Percentiles rank a stretch among this genome's conserved stretches.
Conservation (phyloP, 2,329 filamentous ascomycete species). For the Dactylella cylindrospora region DNA sequence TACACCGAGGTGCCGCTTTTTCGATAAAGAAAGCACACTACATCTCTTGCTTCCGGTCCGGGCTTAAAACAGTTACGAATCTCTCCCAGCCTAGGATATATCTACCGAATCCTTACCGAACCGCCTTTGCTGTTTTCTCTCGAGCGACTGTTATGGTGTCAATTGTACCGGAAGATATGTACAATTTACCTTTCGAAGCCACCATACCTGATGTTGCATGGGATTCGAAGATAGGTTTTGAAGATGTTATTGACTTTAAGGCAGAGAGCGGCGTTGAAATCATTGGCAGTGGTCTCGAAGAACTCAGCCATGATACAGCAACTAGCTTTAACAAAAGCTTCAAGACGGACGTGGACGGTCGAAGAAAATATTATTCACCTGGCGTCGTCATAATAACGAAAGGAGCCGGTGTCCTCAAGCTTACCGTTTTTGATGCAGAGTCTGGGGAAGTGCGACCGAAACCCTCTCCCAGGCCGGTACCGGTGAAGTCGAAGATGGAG, state of each 20-base stretch:
- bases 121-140: slow-evolving; percentile 79
- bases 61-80: slow-evolving; percentile 46
- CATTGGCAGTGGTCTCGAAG: slow-evolving; percentile 65
- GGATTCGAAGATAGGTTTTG: slow-evolving; percentile 64
- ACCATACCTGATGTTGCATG: slow-evolving; percentile 29
- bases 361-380: slow-evolving; percentile 52
- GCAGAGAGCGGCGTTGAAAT: slow-evolving; percentile 65
- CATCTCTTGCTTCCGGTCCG: slow-evolving; percentile 27
- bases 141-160: slow-evolving; percentile 76
- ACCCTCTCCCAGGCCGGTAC: slow-evolving; percentile 57
- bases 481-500: slow-evolving; percentile 84
- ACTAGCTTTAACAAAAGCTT: slow-evolving; percentile 22
- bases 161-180: slow-evolving; percentile 60
- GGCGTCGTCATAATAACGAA: slow-evolving; percentile 64
- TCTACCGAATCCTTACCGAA: slow-evolving; percentile 74
- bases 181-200: slow-evolving; percentile 13
- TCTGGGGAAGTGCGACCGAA: slow-evolving; percentile 38
- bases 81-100: slow-evolving; percentile 66
- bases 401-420: slow-evolving; percentile 63
- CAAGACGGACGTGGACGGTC: slow-evolving; percentile 28
- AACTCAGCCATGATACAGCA: slow-evolving; percentile 51
- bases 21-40: slow-evolving; percentile 34
- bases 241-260: slow-evolving; percentile 82
- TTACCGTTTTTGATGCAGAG: slow-evolving; percentile 53
- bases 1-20: slow-evolving; percentile 51